Percentiles rank a stretch among this genome's conserved stretches.
Conservation (phyloP, 169 alveolate species). For the Blepharisma undulans region DNA sequence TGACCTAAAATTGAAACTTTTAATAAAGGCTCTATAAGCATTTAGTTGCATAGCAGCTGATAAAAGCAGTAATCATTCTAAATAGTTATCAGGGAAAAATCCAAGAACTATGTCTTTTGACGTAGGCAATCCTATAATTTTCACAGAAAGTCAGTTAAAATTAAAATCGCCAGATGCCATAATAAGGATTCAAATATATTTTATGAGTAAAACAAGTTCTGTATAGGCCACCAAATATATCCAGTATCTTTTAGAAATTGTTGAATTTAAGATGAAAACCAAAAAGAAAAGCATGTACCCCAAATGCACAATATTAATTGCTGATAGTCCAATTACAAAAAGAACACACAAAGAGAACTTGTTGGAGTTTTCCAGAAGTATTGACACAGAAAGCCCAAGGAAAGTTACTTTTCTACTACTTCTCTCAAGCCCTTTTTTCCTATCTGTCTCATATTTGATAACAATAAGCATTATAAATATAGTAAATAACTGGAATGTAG, state of each 20-base stretch:
- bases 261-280: slow-evolving; percentile 21
- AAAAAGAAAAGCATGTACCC: slow-evolving; percentile 21
- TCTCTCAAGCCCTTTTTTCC: background rate
- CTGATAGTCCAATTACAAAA: slow-evolving; percentile 26
- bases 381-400: background rate
- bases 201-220: background rate
- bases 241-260: background rate
- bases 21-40: background rate
- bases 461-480: background rate
- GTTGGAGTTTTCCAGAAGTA: slow-evolving; percentile 26
- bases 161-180: background rate
- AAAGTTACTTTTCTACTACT: background rate
- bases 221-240: slow-evolving; percentile 3
- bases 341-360: slow-evolving; percentile 7
- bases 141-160: background rate
- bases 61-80: background rate
- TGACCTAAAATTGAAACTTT: background rate
- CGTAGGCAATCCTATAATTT: background rate
- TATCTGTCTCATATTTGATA: background rate
- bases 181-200: background rate
- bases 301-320: slow-evolving; percentile 2
- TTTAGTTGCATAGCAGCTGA: slow-evolving; percentile 22
- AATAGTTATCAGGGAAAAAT: slow-evolving; percentile 10
- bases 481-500: background rate
- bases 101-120: background rate